Conservation (phyloP, 768 basidiomycete genomes). For the Hericium erinaceus region DNA sequence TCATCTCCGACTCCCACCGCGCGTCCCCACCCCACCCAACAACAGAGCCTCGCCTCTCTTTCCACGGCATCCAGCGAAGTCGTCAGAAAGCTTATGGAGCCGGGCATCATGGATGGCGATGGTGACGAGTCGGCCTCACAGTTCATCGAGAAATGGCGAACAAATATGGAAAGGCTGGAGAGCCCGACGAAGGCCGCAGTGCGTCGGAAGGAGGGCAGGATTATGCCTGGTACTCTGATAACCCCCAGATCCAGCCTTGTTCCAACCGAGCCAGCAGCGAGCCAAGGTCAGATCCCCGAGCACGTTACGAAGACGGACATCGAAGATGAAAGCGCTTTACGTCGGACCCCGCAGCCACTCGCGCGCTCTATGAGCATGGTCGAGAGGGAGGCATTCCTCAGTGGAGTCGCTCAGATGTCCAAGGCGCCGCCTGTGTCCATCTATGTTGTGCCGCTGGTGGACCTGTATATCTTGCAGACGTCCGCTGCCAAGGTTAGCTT, state of each 20-base stretch:
- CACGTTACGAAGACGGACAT: background rate
- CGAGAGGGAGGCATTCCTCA: conserved; percentile 9
- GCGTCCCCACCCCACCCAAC: conserved; percentile 14
- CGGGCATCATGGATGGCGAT: conserved; percentile 30
- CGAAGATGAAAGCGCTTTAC: conserved; percentile 1
- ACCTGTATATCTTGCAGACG: conserved; percentile 5
- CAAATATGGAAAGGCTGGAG: background rate
- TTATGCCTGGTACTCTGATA: conserved; percentile 14
- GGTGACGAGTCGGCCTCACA: conserved; percentile 12
- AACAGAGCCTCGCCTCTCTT: conserved; percentile 42
- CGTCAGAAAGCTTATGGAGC: conserved; percentile 35
- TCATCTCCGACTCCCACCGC: too few species aligned
- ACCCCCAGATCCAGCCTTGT: conserved; percentile 7
- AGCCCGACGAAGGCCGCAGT: background rate
- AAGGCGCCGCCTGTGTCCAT: conserved; percentile 10
- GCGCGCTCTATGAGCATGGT: conserved; percentile 12
- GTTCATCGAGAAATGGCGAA: background rate
- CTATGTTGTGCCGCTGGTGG: conserved; percentile 7
- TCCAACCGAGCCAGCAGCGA: background rate
- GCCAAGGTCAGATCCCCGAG: background rate
- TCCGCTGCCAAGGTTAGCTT: conserved; percentile 11
- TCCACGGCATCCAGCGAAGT: conserved; percentile 37
- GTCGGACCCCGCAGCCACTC: background rate
- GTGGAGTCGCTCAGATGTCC: conserved; percentile 9
- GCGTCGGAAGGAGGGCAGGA: conserved; percentile 4